Evolutionary conservation across 164 flowering plant species (phyloP).

Genomic region (grape (Vitis vinifera)): ASM3070453v1 NC_081814.1:6973001-6973500

Average conservation of each 20-base stretch:
- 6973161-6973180: slow-evolving; percentile 28
- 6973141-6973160: slow-evolving; percentile 15
- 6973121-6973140: slow-evolving; percentile 18
- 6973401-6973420: not conserved
- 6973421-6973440: not conserved
- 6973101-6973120: slow-evolving; percentile 44
- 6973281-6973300: not conserved
- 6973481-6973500: not conserved
- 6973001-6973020: no score
- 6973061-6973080: not conserved
- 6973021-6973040: no score
- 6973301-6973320: no score
- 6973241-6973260: slow-evolving; percentile 11
- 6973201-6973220: slow-evolving; percentile 55
- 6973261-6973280: not conserved
- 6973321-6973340: no score
- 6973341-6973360: no score
- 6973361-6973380: not conserved
- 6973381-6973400: not conserved
- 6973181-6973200: slow-evolving; percentile 48
- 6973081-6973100: slow-evolving; percentile 1
- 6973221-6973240: slow-evolving; percentile 51
- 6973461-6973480: not conserved
- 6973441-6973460: not conserved
- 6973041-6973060: not conserved